Base-by-base conservation (phyloP, 805 yeast genomes). In the Candida berthetii region DNA sequence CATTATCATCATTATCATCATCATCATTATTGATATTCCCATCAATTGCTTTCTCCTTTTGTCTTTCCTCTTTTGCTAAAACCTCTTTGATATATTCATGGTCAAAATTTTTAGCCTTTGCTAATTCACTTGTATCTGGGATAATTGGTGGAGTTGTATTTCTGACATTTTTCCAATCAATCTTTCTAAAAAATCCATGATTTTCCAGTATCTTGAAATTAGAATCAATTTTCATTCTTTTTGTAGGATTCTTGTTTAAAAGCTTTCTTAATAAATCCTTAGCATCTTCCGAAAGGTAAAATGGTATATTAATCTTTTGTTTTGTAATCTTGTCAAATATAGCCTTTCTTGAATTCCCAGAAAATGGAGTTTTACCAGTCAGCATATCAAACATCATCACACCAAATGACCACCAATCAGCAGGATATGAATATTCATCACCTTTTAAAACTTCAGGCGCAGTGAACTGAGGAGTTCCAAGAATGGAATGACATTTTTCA, bases 361-460 rank as follows among this genome's bases (percentile, higher is more conserved):
- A 78, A 58, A 84, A 88, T 0, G 96, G 96, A 0, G 95, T 90
- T 38, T 78, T 70, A 0, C 96, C 96, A 1, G 85, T 76, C 37
- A 89, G 64, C 72, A 88, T 71, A 57, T 89, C 96, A 52, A 66
- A 85, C 35, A 81, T 64, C 36, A 88, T 80, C 15, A 93, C 82
- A 0, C 96, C 96, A 33, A 88, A 64, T 0, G 95, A 85, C 89
- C 96, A 88, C 91, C 96, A 87, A 58, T 88, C 96, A 33, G 89
- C 95, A 37, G 78, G 72, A 41, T 76, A 82, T 48, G 84, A 87
- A 58, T 88, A 89, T 16, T 76, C 74, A 50, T 80, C 75, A n/a
- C 96, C 96, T 42, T 71, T 74, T 28, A 89, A 64, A 13, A 89
- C 83, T 58, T 88, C 96, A 3, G 96, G 96, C 0, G 96, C 96